Base-by-base conservation (phyloP, 2,329 filamentous ascomycete genomes). In the Trichocomaceae sp. region DNA sequence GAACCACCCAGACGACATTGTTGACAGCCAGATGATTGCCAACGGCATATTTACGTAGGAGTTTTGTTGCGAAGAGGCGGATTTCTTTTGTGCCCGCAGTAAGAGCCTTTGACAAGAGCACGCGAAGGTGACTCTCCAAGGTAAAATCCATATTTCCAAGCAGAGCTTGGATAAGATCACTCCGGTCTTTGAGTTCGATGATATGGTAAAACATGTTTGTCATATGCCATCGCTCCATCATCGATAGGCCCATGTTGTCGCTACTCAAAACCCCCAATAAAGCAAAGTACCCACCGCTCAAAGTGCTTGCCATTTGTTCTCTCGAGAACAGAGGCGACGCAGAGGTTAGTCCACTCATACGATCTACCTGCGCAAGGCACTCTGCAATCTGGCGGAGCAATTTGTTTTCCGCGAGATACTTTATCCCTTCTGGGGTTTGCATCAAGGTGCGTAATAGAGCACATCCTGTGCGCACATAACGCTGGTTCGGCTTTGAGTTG, bases 161-260 rank as follows among this genome's bases (percentile, higher is more conserved):
- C 31, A 99, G 80, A 9, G 92, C 80, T 67, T 91, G 90, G 67
- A 97, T 90, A 57, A 99, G 77, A 68, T 99, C 93, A 46, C 92
- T 90, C 2, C 93, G 86, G 69, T 93, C 87, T 63, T 88, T 90
- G 45, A 96, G 78, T 66, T 97, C 92, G 56, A 96, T 82, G 58
- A 99, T 96, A 71, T 97, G 93, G 68, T 99, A 99, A 79, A 97
- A 95, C 90, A 99, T 99, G 71, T 97, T 97, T 74, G 96, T 91
- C 80, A 99, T 95, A 63, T 90, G 89, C 92, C 93, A 97, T 63
- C 90, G 80, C 69, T 97, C 92, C 66, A 99, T 82, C 74, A 99
- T 92, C 58, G 87, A 84, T 22, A 97, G 79, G 0, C 93, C 93
- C 62, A 86, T 88, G 0, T 81, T 75, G 64, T 96, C 90, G 52